phyloP scores from a whole-genome alignment of 257 asterid species.

The Scutellaria galericulata region DNA sequence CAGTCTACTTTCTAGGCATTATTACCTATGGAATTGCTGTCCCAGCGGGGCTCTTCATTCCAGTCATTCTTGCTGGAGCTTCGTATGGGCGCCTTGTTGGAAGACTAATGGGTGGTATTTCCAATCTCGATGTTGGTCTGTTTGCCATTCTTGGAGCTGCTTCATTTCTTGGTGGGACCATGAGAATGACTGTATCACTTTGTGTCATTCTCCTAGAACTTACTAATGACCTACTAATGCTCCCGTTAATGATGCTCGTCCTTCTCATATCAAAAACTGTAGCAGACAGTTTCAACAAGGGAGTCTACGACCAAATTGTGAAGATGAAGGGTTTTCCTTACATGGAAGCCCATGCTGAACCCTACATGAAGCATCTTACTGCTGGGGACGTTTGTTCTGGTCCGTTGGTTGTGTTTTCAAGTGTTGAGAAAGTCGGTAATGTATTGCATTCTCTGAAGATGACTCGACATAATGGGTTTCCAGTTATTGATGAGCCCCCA shows the following conservation, averaged over 20 bases:
- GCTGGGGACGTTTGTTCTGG: constrained; percentile 95
- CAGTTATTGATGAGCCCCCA: constrained; percentile 91
- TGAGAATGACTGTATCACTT: constrained; percentile 98
- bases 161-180: constrained; percentile 97
- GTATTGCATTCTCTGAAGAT: constrained; percentile 62
- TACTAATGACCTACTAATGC: constrained; percentile 86
- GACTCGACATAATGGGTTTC: constrained; percentile 87
- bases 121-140: constrained; percentile 73
- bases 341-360: constrained; percentile 94
- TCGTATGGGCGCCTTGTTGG: constrained; percentile 92
- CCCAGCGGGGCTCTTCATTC: constrained; percentile 97
- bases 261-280: constrained; percentile 91
- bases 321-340: constrained; percentile 92
- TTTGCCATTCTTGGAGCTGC: constrained; percentile 95
- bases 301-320: constrained; percentile 94
- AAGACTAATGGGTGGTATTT: constrained; percentile 61
- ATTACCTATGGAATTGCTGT: constrained; percentile 92
- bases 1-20: constrained; percentile 70
- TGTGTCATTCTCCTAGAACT: constrained; percentile 93
- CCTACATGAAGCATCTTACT: constrained; percentile 84
- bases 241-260: constrained; percentile 90
- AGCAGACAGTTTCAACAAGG: constrained; percentile 81
- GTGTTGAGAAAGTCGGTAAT: constrained; percentile 81
- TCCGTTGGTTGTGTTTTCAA: constrained; percentile 73
- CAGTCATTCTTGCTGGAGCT: constrained; percentile 99